Conservation (phyloP, 257 asterid genomes). For the Prunella vulgaris region DNA sequence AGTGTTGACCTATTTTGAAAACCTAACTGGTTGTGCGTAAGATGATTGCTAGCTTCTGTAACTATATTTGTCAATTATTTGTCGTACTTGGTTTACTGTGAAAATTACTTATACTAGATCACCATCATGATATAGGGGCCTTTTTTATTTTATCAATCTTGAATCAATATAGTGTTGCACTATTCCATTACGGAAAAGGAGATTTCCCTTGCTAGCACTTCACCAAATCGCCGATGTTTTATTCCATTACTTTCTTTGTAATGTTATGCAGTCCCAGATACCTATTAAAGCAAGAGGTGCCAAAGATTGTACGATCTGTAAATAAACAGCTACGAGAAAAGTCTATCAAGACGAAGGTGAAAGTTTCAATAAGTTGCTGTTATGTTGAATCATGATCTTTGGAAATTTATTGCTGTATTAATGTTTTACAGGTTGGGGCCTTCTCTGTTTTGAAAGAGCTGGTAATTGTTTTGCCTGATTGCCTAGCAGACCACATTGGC, state of each 20-base stretch:
- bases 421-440: conserved; percentile 78
- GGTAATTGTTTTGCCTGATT: conserved; percentile 94
- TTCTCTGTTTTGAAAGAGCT: conserved; percentile 91
- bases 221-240: background rate
- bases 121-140: background rate
- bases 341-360: conserved; percentile 93
- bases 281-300: conserved; percentile 93
- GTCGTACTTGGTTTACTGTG: background rate
- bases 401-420: conserved; percentile 6
- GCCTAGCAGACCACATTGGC: conserved; percentile 98
- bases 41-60: background rate
- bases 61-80: background rate
- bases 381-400: conserved; percentile 11
- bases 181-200: background rate
- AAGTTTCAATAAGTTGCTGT: conserved; percentile 3
- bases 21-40: conserved; percentile 1
- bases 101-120: background rate
- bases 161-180: background rate
- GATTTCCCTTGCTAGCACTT: conserved; percentile 8
- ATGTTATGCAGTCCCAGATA: conserved; percentile 74
- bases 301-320: conserved; percentile 88
- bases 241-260: conserved; percentile 4
- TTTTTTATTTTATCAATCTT: conserved; percentile 13
- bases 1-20: background rate
- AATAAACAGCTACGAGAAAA: conserved; percentile 93